These are phyloP conservation scores for Chenopodium suecicum DNA, from an alignment of 148 eudicot genomes.

Conservation along the genomic window DNA sequence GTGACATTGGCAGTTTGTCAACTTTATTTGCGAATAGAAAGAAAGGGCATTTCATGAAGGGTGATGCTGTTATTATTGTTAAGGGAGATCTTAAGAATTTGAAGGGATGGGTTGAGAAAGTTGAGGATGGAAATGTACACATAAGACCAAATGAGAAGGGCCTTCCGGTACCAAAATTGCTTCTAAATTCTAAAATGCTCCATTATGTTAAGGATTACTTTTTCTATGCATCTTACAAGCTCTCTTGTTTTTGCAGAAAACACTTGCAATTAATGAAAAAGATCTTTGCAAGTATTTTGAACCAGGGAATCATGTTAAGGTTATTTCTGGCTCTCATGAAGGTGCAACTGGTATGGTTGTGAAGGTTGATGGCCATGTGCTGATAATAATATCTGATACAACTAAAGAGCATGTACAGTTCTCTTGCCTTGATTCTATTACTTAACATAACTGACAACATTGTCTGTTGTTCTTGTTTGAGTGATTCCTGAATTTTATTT, in stretches of 20 bases:
- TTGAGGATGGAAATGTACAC: conserved; percentile 91
- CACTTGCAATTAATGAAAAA: conserved; percentile 82
- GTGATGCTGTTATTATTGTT: conserved; percentile 82
- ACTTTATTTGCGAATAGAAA: conserved; percentile 89
- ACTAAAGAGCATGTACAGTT: conserved; percentile 85
- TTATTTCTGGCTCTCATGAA: conserved; percentile 85
- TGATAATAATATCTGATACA: conserved; percentile 85
- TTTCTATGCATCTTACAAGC: conserved; percentile 10
- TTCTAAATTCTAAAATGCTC: neutral
- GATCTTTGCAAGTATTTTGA: conserved; percentile 96
- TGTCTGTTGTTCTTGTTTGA: neutral
- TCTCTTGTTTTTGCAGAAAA: conserved; percentile 45
- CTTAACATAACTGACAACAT: too few relatives aligned
- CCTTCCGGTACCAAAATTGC: conserved; percentile 52
- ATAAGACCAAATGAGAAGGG: conserved; percentile 77
- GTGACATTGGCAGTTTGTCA: conserved; percentile 78
- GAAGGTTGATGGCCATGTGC: conserved; percentile 85
- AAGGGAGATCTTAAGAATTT: conserved; percentile 94
- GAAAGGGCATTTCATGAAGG: conserved; percentile 99
- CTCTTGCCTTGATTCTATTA: neutral
- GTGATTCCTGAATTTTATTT: neutral
- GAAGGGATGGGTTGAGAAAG: conserved; percentile 96
- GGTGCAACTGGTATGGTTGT: conserved; percentile 99
- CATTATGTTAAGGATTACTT: neutral
- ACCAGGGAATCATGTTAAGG: conserved; percentile 97